phyloP scores from a whole-genome alignment of 371 early-diverging fungal genomes.

The Enterocytospora artemiae region DNA sequence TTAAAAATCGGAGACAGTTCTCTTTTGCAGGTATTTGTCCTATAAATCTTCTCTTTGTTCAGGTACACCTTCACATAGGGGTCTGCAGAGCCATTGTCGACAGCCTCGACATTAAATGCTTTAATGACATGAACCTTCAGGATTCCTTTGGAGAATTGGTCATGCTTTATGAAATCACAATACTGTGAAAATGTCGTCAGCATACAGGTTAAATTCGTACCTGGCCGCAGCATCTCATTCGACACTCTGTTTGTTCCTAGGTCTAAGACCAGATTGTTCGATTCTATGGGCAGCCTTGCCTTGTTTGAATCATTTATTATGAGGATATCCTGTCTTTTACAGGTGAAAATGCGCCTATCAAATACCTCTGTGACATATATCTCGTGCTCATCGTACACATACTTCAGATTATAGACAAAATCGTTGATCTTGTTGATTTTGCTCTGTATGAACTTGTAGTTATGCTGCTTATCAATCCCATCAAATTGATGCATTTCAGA shows the following conservation, averaged over 20 bases:
- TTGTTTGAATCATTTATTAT: slow-evolving; percentile 34
- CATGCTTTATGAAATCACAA: neutral
- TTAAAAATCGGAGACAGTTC: slow-evolving; percentile 42
- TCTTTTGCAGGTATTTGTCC: slow-evolving; percentile 25
- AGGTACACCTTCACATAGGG: slow-evolving; percentile 45
- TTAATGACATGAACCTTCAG: slow-evolving; percentile 45
- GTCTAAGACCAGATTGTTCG: slow-evolving; percentile 29
- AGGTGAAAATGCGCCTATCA: slow-evolving; percentile 6
- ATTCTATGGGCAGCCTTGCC: no score
- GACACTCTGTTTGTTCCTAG: slow-evolving; percentile 13
- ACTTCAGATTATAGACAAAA: slow-evolving; percentile 25
- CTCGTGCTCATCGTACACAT: slow-evolving; percentile 20
- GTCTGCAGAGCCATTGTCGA: slow-evolving; percentile 16
- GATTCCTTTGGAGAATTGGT: slow-evolving; percentile 8
- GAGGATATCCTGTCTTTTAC: slow-evolving; percentile 16
- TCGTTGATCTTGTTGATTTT: slow-evolving; percentile 37
- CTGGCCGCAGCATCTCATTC: neutral
- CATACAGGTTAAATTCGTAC: neutral
- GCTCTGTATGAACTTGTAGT: slow-evolving; percentile 38
- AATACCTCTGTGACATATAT: slow-evolving; percentile 10
- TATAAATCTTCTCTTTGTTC: slow-evolving; percentile 46
- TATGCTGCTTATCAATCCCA: slow-evolving; percentile 5
- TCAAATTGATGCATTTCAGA: slow-evolving; percentile 19
- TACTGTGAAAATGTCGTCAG: neutral
- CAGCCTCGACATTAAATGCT: slow-evolving; percentile 27